These are phyloP conservation scores for Annulohypoxylon truncatum DNA, from an alignment of 2,329 filamentous ascomycete species.

Conservation along the genomic window DNA sequence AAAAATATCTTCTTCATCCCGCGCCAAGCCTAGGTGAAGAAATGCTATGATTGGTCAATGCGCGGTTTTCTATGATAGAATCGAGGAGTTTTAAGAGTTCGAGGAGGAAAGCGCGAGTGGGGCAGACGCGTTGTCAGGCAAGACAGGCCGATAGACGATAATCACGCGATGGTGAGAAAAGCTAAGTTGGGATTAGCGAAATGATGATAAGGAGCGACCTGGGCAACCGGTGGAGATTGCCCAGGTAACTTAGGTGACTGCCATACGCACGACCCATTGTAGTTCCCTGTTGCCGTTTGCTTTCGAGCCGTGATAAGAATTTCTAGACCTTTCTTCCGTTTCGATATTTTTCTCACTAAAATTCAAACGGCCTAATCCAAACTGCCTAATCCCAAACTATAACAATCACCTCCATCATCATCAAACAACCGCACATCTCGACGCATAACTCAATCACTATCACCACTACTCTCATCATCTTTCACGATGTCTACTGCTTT, in stretches of 20 bases:
- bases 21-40: not conserved
- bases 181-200: slow-evolving; percentile 34
- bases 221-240: slow-evolving; percentile 9
- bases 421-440: slow-evolving; percentile 1
- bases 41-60: slow-evolving; percentile 15
- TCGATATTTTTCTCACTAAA: not conserved
- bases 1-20: slow-evolving; percentile 3
- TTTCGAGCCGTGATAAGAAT: slow-evolving; percentile 22
- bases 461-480: not conserved
- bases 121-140: slow-evolving; percentile 18
- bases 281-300: slow-evolving; percentile 23
- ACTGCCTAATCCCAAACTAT: not conserved
- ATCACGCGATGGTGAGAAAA: slow-evolving; percentile 33
- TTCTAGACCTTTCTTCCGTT: slow-evolving; percentile 4
- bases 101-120: slow-evolving; percentile 17
- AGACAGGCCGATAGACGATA: slow-evolving; percentile 18
- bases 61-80: not conserved
- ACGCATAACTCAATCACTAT: not conserved
- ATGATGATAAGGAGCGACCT: slow-evolving; percentile 30
- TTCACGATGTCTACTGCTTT: slow-evolving; percentile 58
- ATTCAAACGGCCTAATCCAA: not conserved
- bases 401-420: not conserved
- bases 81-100: not conserved
- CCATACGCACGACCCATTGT: slow-evolving; percentile 8
- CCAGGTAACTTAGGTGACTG: slow-evolving; percentile 3